Conservation (phyloP, 257 asterid species). For the Misopates orontium region DNA sequence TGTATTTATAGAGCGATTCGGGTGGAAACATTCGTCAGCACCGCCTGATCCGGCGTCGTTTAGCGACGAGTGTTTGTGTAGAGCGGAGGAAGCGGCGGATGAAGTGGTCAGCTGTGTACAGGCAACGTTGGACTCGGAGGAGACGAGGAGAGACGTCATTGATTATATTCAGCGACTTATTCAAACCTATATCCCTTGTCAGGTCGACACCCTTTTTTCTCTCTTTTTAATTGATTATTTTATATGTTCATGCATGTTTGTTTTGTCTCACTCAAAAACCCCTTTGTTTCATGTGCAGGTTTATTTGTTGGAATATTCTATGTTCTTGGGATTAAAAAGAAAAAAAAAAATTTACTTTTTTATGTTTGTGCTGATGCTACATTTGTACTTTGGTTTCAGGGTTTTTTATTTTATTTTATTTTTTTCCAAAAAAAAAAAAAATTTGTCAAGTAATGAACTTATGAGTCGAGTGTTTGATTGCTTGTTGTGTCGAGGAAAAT, state of each 20-base stretch:
- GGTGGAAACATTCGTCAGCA: constrained; percentile 14
- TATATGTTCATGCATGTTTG: background rate
- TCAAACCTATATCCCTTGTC: constrained; percentile 39
- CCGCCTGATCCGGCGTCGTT: constrained; percentile 47
- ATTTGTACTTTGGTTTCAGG: background rate
- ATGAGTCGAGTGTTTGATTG: constrained; percentile 1
- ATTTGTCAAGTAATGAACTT: too few species aligned
- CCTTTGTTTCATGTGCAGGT: too few species aligned
- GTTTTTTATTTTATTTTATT: background rate
- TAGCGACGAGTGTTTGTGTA: constrained; percentile 36
- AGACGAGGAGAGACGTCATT: constrained; percentile 55
- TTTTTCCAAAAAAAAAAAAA: too few species aligned
- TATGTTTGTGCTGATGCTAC: background rate
- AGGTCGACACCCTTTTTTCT: constrained; percentile 36
- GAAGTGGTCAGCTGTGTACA: constrained; percentile 55
- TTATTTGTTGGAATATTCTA: constrained; percentile 22
- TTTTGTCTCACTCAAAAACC: too few species aligned
- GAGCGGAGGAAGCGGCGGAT: constrained; percentile 57
- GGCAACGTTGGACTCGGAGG: constrained; percentile 62
- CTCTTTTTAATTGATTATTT: too few species aligned
- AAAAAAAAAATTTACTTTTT: too few species aligned
- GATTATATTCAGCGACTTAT: constrained; percentile 59
- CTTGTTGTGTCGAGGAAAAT: constrained; percentile 19
- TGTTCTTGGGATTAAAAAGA: constrained; percentile 10
- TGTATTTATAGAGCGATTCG: background rate